phyloP scores from a whole-genome alignment of 495 filamentous ascomycete species.

The Penicillium waksmanii region DNA sequence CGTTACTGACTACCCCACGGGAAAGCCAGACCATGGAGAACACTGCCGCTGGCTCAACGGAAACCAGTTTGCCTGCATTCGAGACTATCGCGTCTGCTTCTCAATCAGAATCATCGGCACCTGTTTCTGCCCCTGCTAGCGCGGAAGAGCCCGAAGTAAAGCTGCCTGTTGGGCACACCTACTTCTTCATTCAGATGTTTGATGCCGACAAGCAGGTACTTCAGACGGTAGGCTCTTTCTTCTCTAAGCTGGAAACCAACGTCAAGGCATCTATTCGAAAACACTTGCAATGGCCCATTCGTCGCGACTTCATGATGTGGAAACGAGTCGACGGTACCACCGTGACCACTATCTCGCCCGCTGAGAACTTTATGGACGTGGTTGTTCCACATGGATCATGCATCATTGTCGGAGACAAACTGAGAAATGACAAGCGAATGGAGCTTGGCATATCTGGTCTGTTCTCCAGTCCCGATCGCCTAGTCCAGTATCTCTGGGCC shows the following conservation, averaged over 20 bases:
- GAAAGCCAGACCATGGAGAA: constrained; percentile 13
- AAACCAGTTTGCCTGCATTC: constrained; percentile 5
- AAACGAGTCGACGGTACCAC: constrained; percentile 46
- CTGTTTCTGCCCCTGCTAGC: constrained; percentile 4
- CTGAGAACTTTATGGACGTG: constrained; percentile 42
- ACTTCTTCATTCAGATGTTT: constrained; percentile 57
- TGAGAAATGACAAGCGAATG: constrained; percentile 45
- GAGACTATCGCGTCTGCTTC: constrained; percentile 7
- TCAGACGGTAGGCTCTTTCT: constrained; percentile 57
- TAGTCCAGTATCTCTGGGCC: constrained; percentile 53
- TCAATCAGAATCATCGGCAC: constrained; percentile 1
- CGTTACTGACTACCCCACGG: neutral
- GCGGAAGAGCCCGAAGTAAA: constrained; percentile 18
- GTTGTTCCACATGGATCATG: constrained; percentile 46
- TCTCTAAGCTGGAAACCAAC: constrained; percentile 48
- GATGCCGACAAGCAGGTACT: constrained; percentile 51
- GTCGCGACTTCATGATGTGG: constrained; percentile 51
- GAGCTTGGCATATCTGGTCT: constrained; percentile 44
- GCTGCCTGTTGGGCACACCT: constrained; percentile 43
- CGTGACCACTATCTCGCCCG: constrained; percentile 42
- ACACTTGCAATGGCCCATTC: constrained; percentile 41
- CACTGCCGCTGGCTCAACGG: constrained; percentile 8
- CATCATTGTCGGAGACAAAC: constrained; percentile 49
- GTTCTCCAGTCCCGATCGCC: constrained; percentile 48
- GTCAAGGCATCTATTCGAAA: constrained; percentile 49